phyloP scores from a whole-genome alignment of 2,329 filamentous ascomycete species.

The Penicillium sp. region DNA sequence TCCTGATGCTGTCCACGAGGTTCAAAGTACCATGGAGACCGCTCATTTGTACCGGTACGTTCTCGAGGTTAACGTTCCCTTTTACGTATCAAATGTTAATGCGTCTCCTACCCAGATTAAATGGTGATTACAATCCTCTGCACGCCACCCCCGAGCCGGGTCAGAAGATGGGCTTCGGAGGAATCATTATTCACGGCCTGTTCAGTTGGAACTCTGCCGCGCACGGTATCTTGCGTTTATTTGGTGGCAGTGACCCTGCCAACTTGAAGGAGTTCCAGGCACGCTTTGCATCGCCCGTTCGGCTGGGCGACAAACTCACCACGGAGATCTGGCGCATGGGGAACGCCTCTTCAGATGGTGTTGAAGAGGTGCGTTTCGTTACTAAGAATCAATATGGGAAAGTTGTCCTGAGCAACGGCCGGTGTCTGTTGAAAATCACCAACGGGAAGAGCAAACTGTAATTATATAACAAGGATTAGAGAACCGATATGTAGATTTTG shows the following conservation, averaged over 20 bases:
- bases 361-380: constrained; percentile 79
- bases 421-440: constrained; percentile 69
- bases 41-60: constrained; percentile 67
- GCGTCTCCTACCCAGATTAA: constrained; percentile 57
- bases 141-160: constrained; percentile 84
- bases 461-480: no score
- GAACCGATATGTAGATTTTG: no score
- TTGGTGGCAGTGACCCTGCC: constrained; percentile 73
- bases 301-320: constrained; percentile 76
- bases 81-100: neutral
- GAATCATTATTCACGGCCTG: constrained; percentile 83
- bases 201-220: constrained; percentile 81
- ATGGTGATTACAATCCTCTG: constrained; percentile 92
- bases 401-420: constrained; percentile 81
- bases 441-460: constrained; percentile 63
- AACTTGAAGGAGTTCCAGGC: constrained; percentile 89
- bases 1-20: constrained; percentile 67
- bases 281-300: constrained; percentile 79
- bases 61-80: neutral
- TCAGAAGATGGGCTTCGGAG: constrained; percentile 85
- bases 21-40: constrained; percentile 69
- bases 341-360: constrained; percentile 54
- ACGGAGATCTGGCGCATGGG: constrained; percentile 80
- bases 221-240: constrained; percentile 67
- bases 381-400: constrained; percentile 76